Percentiles rank a stretch among this genome's conserved stretches.
Conservation (phyloP, 176 grass and related monocot genomes). For the Leersia perrieri region DNA sequence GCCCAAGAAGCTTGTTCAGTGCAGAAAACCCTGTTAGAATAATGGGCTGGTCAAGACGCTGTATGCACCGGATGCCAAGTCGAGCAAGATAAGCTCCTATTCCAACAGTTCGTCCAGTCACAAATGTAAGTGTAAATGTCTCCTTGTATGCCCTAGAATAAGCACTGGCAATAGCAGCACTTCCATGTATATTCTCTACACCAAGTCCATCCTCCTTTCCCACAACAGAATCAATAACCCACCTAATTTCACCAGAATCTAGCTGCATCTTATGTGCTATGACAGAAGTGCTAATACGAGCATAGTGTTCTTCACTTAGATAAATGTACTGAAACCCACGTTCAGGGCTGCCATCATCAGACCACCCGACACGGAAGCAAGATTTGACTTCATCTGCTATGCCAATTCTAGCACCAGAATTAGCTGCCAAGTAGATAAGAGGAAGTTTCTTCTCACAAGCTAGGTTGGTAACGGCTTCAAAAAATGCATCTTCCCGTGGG, state of each 20-base stretch:
- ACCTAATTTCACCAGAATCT: slow-evolving; percentile 77
- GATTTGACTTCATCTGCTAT: slow-evolving; percentile 94
- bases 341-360: slow-evolving; percentile 71
- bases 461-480: slow-evolving; percentile 90
- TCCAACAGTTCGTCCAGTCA: slow-evolving; percentile 82
- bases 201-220: slow-evolving; percentile 96
- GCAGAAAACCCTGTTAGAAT: slow-evolving; percentile 87
- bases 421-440: slow-evolving; percentile 93
- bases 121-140: slow-evolving; percentile 96
- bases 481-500: slow-evolving; percentile 97
- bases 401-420: slow-evolving; percentile 87
- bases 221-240: slow-evolving; percentile 89
- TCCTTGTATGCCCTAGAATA: slow-evolving; percentile 96
- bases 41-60: slow-evolving; percentile 88
- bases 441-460: slow-evolving; percentile 88
- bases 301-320: slow-evolving; percentile 79
- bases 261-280: slow-evolving; percentile 84
- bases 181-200: slow-evolving; percentile 95
- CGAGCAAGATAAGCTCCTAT: slow-evolving; percentile 96
- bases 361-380: slow-evolving; percentile 89
- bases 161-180: slow-evolving; percentile 90
- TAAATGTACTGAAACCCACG: slow-evolving; percentile 88
- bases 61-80: slow-evolving; percentile 97
- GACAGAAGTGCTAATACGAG: slow-evolving; percentile 64
- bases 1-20: slow-evolving; percentile 95